Conservation (phyloP, 2,329 filamentous ascomycete species). For the Aspergillus costaricaensis region DNA sequence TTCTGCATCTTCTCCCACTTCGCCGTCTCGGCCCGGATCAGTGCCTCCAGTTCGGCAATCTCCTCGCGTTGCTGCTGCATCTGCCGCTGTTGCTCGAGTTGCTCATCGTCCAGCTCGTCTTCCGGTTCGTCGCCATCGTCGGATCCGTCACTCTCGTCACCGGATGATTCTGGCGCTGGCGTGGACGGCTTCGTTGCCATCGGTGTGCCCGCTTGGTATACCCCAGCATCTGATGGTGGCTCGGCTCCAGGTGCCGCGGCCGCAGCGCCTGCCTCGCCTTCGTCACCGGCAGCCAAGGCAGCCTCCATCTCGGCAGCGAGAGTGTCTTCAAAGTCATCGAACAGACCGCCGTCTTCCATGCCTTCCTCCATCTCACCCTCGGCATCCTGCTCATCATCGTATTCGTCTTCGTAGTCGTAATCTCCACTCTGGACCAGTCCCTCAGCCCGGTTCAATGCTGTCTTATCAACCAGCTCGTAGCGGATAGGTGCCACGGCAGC, state of each 20-base stretch:
- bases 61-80: slow-evolving; percentile 49
- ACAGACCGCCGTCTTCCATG: slow-evolving; percentile 35
- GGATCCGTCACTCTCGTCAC: slow-evolving; percentile 44
- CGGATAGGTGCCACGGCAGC: slow-evolving; percentile 58
- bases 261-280: slow-evolving; percentile 33
- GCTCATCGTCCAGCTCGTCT: slow-evolving; percentile 47
- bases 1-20: slow-evolving; percentile 45
- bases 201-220: slow-evolving; percentile 36
- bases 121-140: slow-evolving; percentile 39
- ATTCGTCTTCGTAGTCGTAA: slow-evolving; percentile 46
- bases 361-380: slow-evolving; percentile 52
- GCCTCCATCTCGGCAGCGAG: slow-evolving; percentile 49
- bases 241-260: slow-evolving; percentile 20
- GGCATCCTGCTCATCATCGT: slow-evolving; percentile 53
- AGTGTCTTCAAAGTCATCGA: slow-evolving; percentile 43
- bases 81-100: slow-evolving; percentile 43
- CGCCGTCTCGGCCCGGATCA: slow-evolving; percentile 41
- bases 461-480: slow-evolving; percentile 64
- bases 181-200: slow-evolving; percentile 36
- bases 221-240: slow-evolving; percentile 14
- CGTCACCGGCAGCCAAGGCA: slow-evolving; percentile 41
- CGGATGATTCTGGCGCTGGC: slow-evolving; percentile 41
- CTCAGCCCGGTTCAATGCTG: slow-evolving; percentile 48
- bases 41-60: slow-evolving; percentile 45
- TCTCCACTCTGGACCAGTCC: slow-evolving; percentile 48